Conservation (phyloP, 2,329 filamentous ascomycete genomes). For the Stachybotrys elegans region DNA sequence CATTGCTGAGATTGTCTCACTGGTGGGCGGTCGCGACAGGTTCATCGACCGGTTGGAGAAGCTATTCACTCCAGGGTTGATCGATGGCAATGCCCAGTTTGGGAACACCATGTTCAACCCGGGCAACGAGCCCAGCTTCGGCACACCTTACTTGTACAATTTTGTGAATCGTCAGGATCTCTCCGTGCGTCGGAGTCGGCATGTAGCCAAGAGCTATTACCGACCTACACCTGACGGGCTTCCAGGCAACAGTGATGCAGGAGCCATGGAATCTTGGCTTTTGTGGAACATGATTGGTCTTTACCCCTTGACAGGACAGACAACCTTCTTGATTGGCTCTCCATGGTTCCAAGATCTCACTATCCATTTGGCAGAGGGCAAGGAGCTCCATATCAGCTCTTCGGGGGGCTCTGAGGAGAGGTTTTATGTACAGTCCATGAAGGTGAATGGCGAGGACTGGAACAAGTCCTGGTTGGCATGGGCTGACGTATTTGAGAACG, state of each 20-base stretch:
- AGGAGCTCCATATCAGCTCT: conserved; percentile 49
- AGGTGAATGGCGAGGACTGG: conserved; percentile 60
- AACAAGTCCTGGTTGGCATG: conserved; percentile 60
- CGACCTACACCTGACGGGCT: conserved; percentile 49
- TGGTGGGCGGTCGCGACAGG: conserved; percentile 47
- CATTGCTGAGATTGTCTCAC: conserved; percentile 46
- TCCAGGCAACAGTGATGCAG: conserved; percentile 67
- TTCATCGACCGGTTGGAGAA: conserved; percentile 57
- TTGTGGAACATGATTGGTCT: conserved; percentile 66
- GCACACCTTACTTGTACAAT: conserved; percentile 64
- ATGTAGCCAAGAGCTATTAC: conserved; percentile 56
- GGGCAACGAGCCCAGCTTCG: conserved; percentile 64
- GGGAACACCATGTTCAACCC: conserved; percentile 59
- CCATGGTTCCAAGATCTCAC: conserved; percentile 58
- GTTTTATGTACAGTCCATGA: conserved; percentile 61
- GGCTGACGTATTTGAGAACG: conserved; percentile 60
- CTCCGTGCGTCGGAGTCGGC: conserved; percentile 52
- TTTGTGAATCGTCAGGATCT: conserved; percentile 59
- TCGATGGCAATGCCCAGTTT: conserved; percentile 35
- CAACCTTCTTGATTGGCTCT: conserved; percentile 59
- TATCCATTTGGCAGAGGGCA: conserved; percentile 51
- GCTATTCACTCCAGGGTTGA: conserved; percentile 49
- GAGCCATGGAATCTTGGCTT: conserved; percentile 68
- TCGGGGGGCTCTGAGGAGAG: conserved; percentile 42
- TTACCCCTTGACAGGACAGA: conserved; percentile 64